Evolutionary conservation across 2,329 filamentous ascomycete species (phyloP).

Genomic region (Beauveria caledonica): DNA sequence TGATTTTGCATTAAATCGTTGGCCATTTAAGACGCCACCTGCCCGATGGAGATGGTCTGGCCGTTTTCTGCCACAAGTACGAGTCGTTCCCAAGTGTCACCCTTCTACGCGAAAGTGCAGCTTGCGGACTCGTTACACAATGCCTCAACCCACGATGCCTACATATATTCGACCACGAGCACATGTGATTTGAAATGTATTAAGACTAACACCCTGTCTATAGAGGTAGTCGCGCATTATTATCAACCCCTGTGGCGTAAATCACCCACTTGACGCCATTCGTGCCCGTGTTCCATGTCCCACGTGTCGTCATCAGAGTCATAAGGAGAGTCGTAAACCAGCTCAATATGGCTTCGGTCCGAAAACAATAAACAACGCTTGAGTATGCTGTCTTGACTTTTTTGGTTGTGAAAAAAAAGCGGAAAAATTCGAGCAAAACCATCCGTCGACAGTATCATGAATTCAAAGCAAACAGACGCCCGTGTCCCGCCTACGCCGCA

Average conservation of each 20-base stretch:
- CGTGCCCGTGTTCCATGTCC: not conserved
- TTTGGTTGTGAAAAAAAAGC: not conserved
- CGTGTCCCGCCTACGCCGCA: conserved; percentile 16
- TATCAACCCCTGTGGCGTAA: not conserved
- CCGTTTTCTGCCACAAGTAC: not conserved
- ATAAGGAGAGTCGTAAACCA: conserved; percentile 14
- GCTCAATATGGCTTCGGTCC: not conserved
- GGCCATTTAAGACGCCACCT: not conserved
- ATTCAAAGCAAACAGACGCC: not conserved
- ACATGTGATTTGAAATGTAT: too few relatives aligned
- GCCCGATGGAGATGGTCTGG: not conserved
- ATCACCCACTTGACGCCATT: not conserved
- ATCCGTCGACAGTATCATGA: not conserved
- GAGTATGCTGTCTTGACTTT: not conserved
- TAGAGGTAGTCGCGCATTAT: not conserved
- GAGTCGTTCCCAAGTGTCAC: not conserved
- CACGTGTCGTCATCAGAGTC: conserved; percentile 10
- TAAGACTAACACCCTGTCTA: too few relatives aligned
- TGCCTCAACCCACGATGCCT: not conserved
- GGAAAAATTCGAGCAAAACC: not conserved
- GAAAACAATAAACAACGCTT: not conserved
- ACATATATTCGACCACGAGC: not conserved
- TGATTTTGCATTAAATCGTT: not conserved
- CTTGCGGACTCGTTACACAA: not conserved
- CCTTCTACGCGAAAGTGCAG: not conserved